Base-by-base conservation (phyloP, 2,329 filamentous ascomycete genomes). In the Sphaceloma murrayae region DNA sequence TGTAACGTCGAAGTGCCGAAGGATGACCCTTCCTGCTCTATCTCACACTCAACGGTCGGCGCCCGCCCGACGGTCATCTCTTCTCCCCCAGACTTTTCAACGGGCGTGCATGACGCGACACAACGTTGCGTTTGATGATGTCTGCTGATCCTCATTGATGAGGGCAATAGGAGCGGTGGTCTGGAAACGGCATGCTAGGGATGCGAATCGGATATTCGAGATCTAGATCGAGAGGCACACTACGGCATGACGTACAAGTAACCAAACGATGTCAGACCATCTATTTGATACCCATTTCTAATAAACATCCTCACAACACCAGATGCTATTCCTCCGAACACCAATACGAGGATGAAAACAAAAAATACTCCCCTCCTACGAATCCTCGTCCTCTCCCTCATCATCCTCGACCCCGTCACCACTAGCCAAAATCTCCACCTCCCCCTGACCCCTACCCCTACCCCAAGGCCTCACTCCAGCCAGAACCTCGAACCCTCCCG, bases 401-500 rank as follows among this genome's bases (percentile, higher is more conserved):
- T 44, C 38, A 17, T 27, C 43, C 6, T 44, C 40, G 17, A 31
- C 46, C 8, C 31, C 26, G n/a, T 46, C 43, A 11, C 22, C 32
- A 32, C 22, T 22, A 3, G 34, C 45, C n/a, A 32, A 16, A n/a
- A 48, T 45, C 46, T 45, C 40, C 18, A 38, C 32, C 22, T 44
- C 40, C 18, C 19, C 32, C 4, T 33, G 40, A 8, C 36, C 16
- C 30, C 32, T 42, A 5, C 27, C 29, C 27, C 14, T 29, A 4
- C 30, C 36, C 31, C 45, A 40, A 29, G 54, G 54, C 57, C 70
- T 67, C 11, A 45, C 42, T 19, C 29, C 29, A 19, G 31, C 42
- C 58, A 95, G 69, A 32, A 98, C 80, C 66, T 96, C 88, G 64
- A 96, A 96, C 14, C 82, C 77, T 29, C 91, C 91, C 1, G 91